Evolutionary conservation across 306 rosid genomes (phyloP), one percentile per base, ranked within the genome.

Genomic region (Oemleria cerasiformis): DNA sequence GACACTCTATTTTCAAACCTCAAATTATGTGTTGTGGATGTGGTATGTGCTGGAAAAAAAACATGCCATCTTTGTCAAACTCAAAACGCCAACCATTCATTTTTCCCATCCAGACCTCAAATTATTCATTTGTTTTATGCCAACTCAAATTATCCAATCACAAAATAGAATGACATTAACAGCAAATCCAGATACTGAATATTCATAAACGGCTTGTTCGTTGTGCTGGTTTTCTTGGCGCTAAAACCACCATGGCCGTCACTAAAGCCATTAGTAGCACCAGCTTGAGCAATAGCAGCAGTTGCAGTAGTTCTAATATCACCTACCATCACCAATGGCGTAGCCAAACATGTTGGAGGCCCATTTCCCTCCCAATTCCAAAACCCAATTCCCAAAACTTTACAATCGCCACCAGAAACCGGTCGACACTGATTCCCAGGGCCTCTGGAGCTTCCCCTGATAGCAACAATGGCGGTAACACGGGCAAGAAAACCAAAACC

Each of bases 321-420:
- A 10, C 34, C 6, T 15, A 58, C 36, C 60, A 38, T 50, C 13
- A 51, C 59, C 51, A 68, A 0, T 51, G 72, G 72, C 21, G 47
- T 12, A 50, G 34, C 56, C 72, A 68, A 21, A 51, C 47, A 51
- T 68, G 49, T 6, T 68, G 73, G 73, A 41, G 63, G 9, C 30
- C 64, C n/a, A 41, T 41, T 25, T 54, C 64, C 2, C 64, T 69
- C 15, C 63, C 73, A 15, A 55, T 54, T 14, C 73, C 41, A 21
- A 69, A 69, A 40, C 73, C 53, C 73, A 54, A 30, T 25, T 69
- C 51, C 64, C 64, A 69, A 5, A 69, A 55, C 51, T 21, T 69
- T 9, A 53, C 73, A 5, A 54, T 69, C 73, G 8, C 73, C 50
- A 5, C 53, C 51, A 21, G 41, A 4, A 69, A 5, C 9, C 64